A percentile compares a stretch with the other conserved stretches of the same genome.
These are phyloP conservation scores for Talaromyces verruculosus DNA, from an alignment of 2,329 filamentous ascomycete genomes.

Conservation along the genomic window DNA sequence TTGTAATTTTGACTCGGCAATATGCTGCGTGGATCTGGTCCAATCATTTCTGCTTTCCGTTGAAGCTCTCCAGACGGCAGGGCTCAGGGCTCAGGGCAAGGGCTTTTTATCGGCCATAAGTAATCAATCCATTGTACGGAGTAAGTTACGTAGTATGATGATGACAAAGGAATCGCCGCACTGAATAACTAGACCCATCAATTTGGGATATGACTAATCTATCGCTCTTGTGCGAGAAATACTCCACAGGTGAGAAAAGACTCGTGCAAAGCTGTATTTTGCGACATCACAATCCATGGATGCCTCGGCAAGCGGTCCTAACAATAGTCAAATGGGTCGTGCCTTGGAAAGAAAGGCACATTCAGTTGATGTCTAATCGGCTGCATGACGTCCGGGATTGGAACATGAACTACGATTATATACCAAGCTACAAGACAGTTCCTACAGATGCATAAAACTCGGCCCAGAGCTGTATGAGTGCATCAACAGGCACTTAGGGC, in stretches of 20 bases:
- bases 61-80: background rate
- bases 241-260: background rate
- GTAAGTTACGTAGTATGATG: too few species aligned
- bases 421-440: too few species aligned
- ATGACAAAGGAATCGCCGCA: background rate
- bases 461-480: too few species aligned
- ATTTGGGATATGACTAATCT: too few species aligned
- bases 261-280: background rate
- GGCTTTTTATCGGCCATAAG: background rate
- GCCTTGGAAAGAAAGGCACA: background rate
- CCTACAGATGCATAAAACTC: too few species aligned
- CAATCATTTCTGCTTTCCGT: background rate
- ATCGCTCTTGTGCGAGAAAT: background rate
- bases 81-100: constrained; percentile 11
- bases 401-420: background rate
- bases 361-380: background rate
- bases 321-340: too few species aligned
- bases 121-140: background rate
- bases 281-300: background rate
- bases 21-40: background rate
- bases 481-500: too few species aligned
- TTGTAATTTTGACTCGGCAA: background rate
- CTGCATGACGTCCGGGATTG: background rate
- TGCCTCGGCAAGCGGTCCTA: too few species aligned
- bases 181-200: too few species aligned